Percentiles rank a stretch among this genome's conserved stretches.
These are phyloP conservation scores for Ceratocystis diversiconidia DNA, from an alignment of 2,329 filamentous ascomycete species.

Conservation along the genomic window DNA sequence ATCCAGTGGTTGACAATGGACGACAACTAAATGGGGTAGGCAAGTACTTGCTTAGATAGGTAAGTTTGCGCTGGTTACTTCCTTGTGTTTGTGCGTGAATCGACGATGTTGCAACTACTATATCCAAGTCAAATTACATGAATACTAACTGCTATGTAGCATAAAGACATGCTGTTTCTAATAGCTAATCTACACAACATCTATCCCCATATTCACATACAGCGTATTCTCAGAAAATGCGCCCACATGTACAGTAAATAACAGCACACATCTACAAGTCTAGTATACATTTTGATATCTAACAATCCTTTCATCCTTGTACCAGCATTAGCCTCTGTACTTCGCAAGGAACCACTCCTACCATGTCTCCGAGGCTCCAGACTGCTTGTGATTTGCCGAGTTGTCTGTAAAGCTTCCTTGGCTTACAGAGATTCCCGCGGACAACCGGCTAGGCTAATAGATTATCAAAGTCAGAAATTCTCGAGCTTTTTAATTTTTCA, in stretches of 20 bases:
- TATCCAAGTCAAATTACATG: neutral
- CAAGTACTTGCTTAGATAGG: no score
- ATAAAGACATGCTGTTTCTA: neutral
- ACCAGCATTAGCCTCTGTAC: neutral
- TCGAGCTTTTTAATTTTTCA: neutral
- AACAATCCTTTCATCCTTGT: neutral
- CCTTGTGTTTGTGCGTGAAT: neutral
- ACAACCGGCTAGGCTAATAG: neutral
- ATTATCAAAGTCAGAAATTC: neutral
- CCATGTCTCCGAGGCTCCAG: slow-evolving; percentile 1
- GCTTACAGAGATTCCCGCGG: neutral
- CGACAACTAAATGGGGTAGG: neutral
- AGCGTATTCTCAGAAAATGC: neutral
- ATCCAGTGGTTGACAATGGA: slow-evolving; percentile 1
- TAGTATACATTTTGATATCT: neutral
- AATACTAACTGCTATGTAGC: neutral
- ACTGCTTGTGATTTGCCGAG: neutral
- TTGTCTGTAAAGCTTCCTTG: neutral
- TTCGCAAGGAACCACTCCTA: neutral
- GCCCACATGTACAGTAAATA: no score
- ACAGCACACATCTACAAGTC: neutral
- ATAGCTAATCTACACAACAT: neutral
- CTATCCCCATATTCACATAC: neutral
- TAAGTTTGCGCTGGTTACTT: neutral
- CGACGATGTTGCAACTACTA: neutral